phyloP scores from a whole-genome alignment of 345 rosid genomes.

The Gossypium raimondii region DNA sequence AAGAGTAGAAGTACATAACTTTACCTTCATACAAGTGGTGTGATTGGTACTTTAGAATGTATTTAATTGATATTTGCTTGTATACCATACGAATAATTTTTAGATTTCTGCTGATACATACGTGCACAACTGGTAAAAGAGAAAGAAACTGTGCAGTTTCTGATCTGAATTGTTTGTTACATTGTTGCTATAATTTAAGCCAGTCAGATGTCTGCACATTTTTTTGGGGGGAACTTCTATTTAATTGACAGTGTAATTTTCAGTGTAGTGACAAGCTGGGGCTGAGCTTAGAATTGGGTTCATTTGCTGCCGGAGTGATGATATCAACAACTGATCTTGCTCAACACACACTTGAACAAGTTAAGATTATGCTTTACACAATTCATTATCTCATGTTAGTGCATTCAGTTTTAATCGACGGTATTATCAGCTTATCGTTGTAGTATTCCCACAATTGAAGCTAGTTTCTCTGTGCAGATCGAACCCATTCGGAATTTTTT shows the following conservation, averaged over 20 bases:
- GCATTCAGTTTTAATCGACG: neutral
- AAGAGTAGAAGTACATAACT: neutral
- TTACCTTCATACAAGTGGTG: too few relatives aligned
- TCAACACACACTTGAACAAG: slow-evolving; percentile 94
- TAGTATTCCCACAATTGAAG: neutral
- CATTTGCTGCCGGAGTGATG: slow-evolving; percentile 99
- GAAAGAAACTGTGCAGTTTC: neutral
- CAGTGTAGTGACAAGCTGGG: slow-evolving; percentile 99
- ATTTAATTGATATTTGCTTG: too few relatives aligned
- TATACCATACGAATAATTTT: too few relatives aligned
- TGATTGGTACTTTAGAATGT: too few relatives aligned
- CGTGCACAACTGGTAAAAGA: too few relatives aligned
- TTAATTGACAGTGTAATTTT: slow-evolving; percentile 18
- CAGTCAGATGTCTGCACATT: neutral
- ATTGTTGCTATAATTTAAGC: neutral
- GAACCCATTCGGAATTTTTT: slow-evolving; percentile 77
- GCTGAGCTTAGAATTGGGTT: slow-evolving; percentile 93
- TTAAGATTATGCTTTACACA: slow-evolving; percentile 26
- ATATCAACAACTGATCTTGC: slow-evolving; percentile 95
- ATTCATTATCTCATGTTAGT: neutral
- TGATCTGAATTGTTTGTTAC: neutral
- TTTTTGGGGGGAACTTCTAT: neutral
- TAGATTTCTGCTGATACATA: too few relatives aligned
- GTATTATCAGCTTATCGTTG: neutral
- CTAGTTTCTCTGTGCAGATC: slow-evolving; percentile 29